These are phyloP conservation scores for Xylariaceae sp. DNA, from an alignment of 2,329 filamentous ascomycete genomes.

Conservation along the genomic window DNA sequence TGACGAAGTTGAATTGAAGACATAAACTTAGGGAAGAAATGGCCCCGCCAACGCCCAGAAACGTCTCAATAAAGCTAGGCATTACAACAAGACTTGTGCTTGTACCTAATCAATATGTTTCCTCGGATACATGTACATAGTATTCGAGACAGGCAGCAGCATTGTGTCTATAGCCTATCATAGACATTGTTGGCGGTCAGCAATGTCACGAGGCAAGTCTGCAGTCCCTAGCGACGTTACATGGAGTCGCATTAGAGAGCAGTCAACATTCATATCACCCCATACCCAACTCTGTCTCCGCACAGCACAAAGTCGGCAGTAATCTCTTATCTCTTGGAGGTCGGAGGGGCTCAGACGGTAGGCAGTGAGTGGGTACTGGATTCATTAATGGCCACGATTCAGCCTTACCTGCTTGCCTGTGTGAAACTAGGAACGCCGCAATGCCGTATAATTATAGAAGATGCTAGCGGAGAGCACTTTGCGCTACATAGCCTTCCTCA, in stretches of 20 bases:
- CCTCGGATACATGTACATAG: constrained; percentile 11
- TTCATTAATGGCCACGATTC: constrained; percentile 4
- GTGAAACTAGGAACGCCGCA: neutral
- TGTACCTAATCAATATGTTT: constrained; percentile 4
- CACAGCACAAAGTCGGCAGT: neutral
- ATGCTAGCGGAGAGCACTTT: neutral
- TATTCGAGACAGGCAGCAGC: neutral
- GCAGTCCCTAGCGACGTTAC: no score
- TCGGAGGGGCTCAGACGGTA: constrained; percentile 8
- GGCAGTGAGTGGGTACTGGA: neutral
- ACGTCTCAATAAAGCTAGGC: constrained; percentile 23
- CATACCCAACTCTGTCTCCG: neutral
- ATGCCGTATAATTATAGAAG: constrained; percentile 20
- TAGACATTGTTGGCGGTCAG: constrained; percentile 10
- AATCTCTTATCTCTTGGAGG: neutral
- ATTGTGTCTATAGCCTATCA: constrained; percentile 10
- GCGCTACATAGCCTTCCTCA: neutral
- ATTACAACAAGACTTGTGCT: constrained; percentile 23
- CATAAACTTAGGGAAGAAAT: neutral
- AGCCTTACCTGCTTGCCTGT: constrained; percentile 14
- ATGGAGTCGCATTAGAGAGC: no score
- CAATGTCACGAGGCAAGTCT: constrained; percentile 14
- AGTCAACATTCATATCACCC: no score
- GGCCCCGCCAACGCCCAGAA: constrained; percentile 7
- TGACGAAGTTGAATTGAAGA: constrained; percentile 23